Conservation (phyloP, 371 early-diverging fungal species). For the Mortierella sp. region DNA sequence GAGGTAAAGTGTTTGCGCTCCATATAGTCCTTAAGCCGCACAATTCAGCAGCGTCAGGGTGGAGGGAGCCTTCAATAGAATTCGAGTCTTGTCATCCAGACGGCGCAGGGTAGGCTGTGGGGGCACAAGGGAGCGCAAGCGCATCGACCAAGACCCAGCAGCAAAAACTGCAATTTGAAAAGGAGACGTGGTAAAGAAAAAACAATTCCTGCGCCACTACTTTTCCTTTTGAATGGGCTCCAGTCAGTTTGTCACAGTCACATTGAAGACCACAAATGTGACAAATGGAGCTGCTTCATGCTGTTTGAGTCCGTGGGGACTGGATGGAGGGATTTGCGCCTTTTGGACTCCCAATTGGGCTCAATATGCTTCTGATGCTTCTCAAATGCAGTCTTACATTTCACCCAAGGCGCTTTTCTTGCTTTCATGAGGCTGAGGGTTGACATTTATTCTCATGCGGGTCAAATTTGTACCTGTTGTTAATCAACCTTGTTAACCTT, state of each 20-base stretch:
- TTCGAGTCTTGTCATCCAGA: constrained; percentile 49
- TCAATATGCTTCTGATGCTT: not conserved
- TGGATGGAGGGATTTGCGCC: too few species aligned
- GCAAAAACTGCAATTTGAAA: constrained; percentile 57
- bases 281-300: too few species aligned
- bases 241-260: not conserved
- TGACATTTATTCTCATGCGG: not conserved
- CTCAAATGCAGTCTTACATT: not conserved
- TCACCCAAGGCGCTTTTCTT: not conserved
- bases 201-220: not conserved
- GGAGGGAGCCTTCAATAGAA: constrained; percentile 36
- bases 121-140: constrained; percentile 48
- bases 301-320: too few species aligned
- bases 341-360: not conserved
- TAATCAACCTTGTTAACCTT: not conserved
- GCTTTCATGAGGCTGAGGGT: not conserved
- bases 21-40: constrained; percentile 41
- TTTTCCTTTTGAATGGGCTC: constrained; percentile 1
- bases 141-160: constrained; percentile 52
- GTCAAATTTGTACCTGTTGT: not conserved
- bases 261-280: not conserved
- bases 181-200: constrained; percentile 33
- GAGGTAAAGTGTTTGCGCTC: constrained; percentile 29
- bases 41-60: constrained; percentile 34
- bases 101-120: constrained; percentile 50